Evolutionary conservation across 495 filamentous ascomycete species (phyloP).

Genomic region (Parathielavia appendiculata): DNA sequence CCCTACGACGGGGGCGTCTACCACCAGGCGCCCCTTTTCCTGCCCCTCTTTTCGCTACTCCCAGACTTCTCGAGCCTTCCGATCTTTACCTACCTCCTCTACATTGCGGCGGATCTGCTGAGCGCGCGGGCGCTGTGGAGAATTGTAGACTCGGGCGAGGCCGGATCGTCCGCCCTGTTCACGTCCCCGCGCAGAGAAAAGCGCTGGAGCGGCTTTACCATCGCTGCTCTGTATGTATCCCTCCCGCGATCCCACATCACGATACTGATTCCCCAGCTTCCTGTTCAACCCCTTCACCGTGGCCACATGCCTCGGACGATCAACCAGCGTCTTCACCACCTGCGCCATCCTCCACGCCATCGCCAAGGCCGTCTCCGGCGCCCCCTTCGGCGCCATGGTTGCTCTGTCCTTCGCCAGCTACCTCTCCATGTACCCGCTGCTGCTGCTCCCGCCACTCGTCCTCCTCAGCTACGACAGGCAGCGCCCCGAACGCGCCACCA

Average conservation of each 20-base stretch:
- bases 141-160: constrained; percentile 79
- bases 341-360: constrained; percentile 81
- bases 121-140: constrained; percentile 75
- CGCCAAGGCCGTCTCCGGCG: constrained; percentile 72
- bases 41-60: constrained; percentile 84
- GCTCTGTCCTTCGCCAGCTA: constrained; percentile 84
- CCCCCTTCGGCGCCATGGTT: constrained; percentile 71
- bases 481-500: constrained; percentile 28
- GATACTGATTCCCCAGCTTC: constrained; percentile 49
- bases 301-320: constrained; percentile 84
- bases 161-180: constrained; percentile 64
- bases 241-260: neutral
- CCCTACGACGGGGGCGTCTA: constrained; percentile 97
- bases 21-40: constrained; percentile 91
- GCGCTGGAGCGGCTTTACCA: constrained; percentile 66
- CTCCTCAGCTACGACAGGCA: constrained; percentile 76
- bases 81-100: constrained; percentile 73
- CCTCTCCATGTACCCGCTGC: constrained; percentile 82
- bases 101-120: constrained; percentile 73
- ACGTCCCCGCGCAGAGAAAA: constrained; percentile 72
- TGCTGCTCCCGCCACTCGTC: constrained; percentile 76
- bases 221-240: constrained; percentile 68
- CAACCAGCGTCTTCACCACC: constrained; percentile 87
- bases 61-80: constrained; percentile 59
- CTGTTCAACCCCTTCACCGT: constrained; percentile 95